Conservation (phyloP, 2,329 filamentous ascomycete species). For the Juglanconis sp. region DNA sequence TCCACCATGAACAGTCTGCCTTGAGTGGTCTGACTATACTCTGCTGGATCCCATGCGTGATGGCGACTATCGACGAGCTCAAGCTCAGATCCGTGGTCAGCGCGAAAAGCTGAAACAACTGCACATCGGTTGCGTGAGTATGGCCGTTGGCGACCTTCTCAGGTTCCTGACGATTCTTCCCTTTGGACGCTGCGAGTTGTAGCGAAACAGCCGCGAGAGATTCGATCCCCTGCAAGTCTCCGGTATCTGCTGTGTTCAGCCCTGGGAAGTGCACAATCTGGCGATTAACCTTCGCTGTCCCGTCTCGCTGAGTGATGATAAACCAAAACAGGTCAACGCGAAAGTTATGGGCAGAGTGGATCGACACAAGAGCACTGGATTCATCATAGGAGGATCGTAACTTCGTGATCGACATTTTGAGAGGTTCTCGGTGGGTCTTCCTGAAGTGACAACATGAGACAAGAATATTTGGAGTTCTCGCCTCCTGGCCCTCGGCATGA, state of each 20-base stretch:
- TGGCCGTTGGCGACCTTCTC: slow-evolving; percentile 15
- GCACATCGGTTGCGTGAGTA: slow-evolving; percentile 32
- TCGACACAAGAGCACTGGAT: slow-evolving; percentile 29
- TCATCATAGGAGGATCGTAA: not conserved
- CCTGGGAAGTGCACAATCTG: slow-evolving; percentile 23
- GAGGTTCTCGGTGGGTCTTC: slow-evolving; percentile 31
- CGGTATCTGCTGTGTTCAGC: not conserved
- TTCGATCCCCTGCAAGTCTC: not conserved
- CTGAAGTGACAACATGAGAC: slow-evolving; percentile 45
- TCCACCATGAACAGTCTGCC: slow-evolving; percentile 22
- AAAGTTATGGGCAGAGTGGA: slow-evolving; percentile 30
- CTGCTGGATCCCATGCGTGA: not conserved
- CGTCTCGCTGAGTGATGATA: slow-evolving; percentile 19
- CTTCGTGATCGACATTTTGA: slow-evolving; percentile 35
- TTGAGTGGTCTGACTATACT: not conserved
- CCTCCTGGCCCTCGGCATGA: slow-evolving; percentile 4
- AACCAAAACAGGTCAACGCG: slow-evolving; percentile 37
- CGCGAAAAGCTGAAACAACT: slow-evolving; percentile 46
- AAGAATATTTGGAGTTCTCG: slow-evolving; percentile 25
- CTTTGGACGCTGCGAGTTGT: not conserved
- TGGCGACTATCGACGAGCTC: slow-evolving; percentile 29
- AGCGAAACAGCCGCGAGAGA: slow-evolving; percentile 11
- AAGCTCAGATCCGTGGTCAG: slow-evolving; percentile 42
- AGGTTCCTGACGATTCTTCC: not conserved
- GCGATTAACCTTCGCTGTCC: slow-evolving; percentile 35